phyloP scores from a whole-genome alignment of 23 red algal species.

The Cyanidioschyzon merolae region DNA sequence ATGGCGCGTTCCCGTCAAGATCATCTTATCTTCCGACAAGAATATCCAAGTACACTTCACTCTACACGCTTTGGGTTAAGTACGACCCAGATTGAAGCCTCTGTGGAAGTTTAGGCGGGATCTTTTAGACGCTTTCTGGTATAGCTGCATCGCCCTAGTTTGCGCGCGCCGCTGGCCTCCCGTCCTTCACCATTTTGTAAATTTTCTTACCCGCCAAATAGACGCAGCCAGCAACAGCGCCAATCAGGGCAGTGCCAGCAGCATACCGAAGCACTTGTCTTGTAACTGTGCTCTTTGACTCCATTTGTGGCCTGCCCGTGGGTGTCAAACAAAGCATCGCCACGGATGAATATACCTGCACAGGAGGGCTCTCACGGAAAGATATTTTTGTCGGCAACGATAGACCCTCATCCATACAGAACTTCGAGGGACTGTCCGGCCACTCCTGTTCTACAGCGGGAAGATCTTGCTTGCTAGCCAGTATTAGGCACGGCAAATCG shows the following conservation, averaged over 20 bases:
- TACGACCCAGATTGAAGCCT: no score
- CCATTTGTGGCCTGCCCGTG: not conserved
- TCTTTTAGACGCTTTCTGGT: no score
- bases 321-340: constrained; percentile 5
- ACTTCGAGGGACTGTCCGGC: not conserved
- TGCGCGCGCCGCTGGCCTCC: not conserved
- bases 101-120: no score
- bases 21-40: no score
- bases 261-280: not conserved
- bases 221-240: not conserved
- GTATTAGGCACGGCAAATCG: constrained; percentile 42
- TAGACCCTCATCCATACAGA: not conserved
- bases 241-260: not conserved
- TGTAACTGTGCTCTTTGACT: not conserved
- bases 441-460: not conserved
- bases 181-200: not conserved
- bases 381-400: not conserved
- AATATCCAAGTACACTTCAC: no score
- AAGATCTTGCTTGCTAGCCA: constrained; percentile 23
- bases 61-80: no score
- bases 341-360: not conserved
- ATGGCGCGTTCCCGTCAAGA: no score
- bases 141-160: no score
- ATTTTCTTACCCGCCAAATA: not conserved
- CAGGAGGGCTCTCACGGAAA: not conserved